Evolutionary conservation across 2,329 filamentous ascomycete species (phyloP).

Genomic region (Cladorrhinum sp.): DNA sequence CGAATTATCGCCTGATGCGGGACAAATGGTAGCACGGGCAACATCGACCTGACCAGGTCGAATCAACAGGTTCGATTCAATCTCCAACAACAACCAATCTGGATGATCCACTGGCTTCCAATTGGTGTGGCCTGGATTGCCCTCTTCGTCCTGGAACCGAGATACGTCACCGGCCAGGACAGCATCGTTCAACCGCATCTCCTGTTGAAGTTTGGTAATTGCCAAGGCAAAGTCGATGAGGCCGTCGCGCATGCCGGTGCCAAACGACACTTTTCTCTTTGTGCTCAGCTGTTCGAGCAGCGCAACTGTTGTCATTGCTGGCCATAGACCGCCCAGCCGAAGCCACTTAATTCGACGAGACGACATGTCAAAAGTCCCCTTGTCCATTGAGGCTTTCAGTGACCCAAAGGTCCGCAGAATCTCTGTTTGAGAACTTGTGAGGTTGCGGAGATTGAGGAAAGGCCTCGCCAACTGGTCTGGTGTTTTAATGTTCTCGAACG

Average conservation of each 20-base stretch:
- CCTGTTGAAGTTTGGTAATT: constrained; percentile 44
- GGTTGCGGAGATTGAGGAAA: constrained; percentile 12
- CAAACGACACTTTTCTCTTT: constrained; percentile 29
- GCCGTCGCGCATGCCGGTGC: constrained; percentile 35
- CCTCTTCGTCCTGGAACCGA: constrained; percentile 41
- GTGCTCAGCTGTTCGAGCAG: constrained; percentile 49
- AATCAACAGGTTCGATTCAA: constrained; percentile 63
- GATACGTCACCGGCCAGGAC: constrained; percentile 26
- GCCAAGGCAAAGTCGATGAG: constrained; percentile 44
- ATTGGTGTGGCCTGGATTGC: constrained; percentile 50
- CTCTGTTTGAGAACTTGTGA: not conserved
- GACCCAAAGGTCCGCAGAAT: constrained; percentile 7
- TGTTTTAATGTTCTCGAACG: constrained; percentile 25
- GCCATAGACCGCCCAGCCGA: constrained; percentile 42
- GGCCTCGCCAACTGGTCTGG: constrained; percentile 14
- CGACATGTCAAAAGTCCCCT: not conserved
- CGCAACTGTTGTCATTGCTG: constrained; percentile 39
- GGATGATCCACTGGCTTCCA: constrained; percentile 54
- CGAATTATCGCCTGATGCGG: constrained; percentile 50
- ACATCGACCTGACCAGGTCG: constrained; percentile 61
- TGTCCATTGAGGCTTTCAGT: constrained; percentile 7
- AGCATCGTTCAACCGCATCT: constrained; percentile 41
- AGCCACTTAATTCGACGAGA: constrained; percentile 39
- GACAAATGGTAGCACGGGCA: constrained; percentile 57
- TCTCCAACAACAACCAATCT: constrained; percentile 66